Base-by-base conservation (phyloP, 129 eudicot species). In the Flaveria robusta region DNA sequence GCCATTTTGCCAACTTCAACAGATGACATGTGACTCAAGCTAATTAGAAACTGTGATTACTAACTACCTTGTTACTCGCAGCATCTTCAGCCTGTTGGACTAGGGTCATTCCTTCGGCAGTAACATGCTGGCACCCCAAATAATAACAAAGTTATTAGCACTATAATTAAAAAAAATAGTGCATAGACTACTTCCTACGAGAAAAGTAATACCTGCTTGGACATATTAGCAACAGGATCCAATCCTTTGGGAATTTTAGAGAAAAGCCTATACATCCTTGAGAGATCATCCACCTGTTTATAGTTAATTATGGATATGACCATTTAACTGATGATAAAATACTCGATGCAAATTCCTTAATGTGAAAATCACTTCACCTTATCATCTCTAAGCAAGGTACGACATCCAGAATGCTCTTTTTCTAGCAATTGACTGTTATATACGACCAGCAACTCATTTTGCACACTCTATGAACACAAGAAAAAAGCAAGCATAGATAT, bases 51-150 rank as follows among this genome's bases (percentile, higher is more conserved):
- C 3, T 9, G 34, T 58, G 63, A 43, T 70, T 64, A 5, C 7
- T 34, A 34, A 34, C 39, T 34, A 88, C 94, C 96, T 83, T 88
- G 79, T 75, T 84, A 71, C 82, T 75, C 16, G 96, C 94, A 45
- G 87, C 94, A 71, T 92, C 96, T 80, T 90, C 98, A 39, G 98
- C 98, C 55, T 87, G 92, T 76, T 90, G 88, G 47, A 92, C 92
- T 78, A 90, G 70, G 31, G 88, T 74, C 74, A 68, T 90, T 18
- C 96, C 98, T 81, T 92, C 98, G 37, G 78, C 78, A 51, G 83
- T 85, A 20, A 92, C 92, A 82, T 92, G 98, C 96, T 92, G 58
- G 84, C 77, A 81, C 74, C 70, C 41, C 51, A 76, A 49, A 49
- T 68, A 41, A 45, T 60, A 27, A 34, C 20, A 39, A 43, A 29